Evolutionary conservation across 2,329 filamentous ascomycete species (phyloP), one percentile per base, ranked within the genome.

Genomic region (Aspergillus japonicus): DNA sequence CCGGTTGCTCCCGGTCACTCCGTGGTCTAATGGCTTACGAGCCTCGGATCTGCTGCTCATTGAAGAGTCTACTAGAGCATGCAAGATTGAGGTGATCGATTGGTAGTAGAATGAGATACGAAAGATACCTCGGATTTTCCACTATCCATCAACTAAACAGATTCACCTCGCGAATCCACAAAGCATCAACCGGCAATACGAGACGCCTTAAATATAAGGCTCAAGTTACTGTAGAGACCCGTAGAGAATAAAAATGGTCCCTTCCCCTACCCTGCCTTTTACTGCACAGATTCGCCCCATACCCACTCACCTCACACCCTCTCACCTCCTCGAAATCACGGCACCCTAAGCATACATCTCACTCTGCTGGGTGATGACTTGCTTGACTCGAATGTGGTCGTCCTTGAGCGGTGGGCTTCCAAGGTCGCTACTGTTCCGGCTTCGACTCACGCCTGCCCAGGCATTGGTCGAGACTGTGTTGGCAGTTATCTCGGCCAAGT

Each of bases 291-390:
- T 12, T 16, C 33, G 11, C 12, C 33, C 16, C 1, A 16, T 12
- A 12, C 14, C 33, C 33, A 16, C 33, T 35, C 16, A 12, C 33
- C 33, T 35, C 1, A 16, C 33, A 12, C 14, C 33, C 33, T 35
- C 33, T 35, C 16, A 12, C 33, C 11, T 16, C 24, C 24, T 44
- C 31, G 44, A 16, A 5, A 14, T 19, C 5, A 39, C 35, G 16
- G 21, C 33, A 49, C n/a, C 7, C 64, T 54, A 70, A n/a, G 62
- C 24, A 10, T 68, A 62, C 39, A 70, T 12, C 62, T 73, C 69
- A 21, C 67, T 72, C 58, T 73, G 66, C 62, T 75, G 73, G 44
- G 63, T 68, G 44, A 75, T 73, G 2, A 73, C 70, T 51, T 71
- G 72, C 59, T 70, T 72, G 5, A 75, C 66, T 35, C 66, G 69